Base-by-base conservation (phyloP, 352 stramenopile species). In the Thraustochytrium aureum region DNA sequence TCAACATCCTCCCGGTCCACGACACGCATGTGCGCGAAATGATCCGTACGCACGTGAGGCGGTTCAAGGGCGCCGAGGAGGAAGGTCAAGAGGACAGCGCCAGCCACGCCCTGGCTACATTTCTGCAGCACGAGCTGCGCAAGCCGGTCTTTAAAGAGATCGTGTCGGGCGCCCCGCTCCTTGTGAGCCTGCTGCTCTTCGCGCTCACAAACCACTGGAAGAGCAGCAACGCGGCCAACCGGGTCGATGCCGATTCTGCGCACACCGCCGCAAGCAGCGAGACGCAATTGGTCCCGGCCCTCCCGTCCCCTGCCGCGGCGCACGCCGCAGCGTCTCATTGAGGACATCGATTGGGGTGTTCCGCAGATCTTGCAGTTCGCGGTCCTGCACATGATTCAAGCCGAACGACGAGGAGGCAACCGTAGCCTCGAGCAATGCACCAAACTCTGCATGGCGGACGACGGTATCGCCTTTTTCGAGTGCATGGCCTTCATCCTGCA, bases 111-210 rank as follows among this genome's bases (percentile, higher is more conserved):
- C n/a, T n/a, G n/a, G n/a, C n/a, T n/a, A n/a, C n/a, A 45, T 79
- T 74, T 33, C 69, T 79, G 5, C 50, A 62, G 14, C 17, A 17
- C 3, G 69, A 79, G n/a, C 32, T 79, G 3, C 4, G 33, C 32
- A 74, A 54, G 61, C 30, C 50, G 26, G 56, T 79, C 26, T 79
- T 79, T 38, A 64, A 67, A 22, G 69, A 79, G 43, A 79, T 79
- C 61, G 47, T 74, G 14, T 54, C 30, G 0, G 39, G 56, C 30
- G 41, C 69, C 26, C 69, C 69, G 35, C n/a, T 79, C 17, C 56
- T 79, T 2, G 69, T 79, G 2, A 79, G 54, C 10, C 54, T 79
- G 69, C 69, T 79, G 17, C 17, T 79, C 10, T 74, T 73, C 41
- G 69, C 69, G 10, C 30, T 79, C 6, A 79, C 69, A 0, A 67